Conservation (phyloP, 257 asterid species). For the Solanum commersonii region DNA sequence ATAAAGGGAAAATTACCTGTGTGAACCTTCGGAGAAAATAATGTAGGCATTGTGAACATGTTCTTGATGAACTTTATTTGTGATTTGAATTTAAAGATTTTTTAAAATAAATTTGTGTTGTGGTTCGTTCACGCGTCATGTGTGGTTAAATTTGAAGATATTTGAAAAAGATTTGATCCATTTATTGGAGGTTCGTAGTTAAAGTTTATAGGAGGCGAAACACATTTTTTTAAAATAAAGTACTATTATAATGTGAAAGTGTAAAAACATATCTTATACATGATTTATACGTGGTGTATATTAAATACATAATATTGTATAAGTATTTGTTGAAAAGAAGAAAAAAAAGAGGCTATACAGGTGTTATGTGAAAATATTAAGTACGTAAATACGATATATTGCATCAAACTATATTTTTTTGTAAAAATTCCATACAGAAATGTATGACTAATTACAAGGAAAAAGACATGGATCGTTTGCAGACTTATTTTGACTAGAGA, state of each 20-base stretch:
- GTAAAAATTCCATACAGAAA: too few species aligned
- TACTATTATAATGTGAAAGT: neutral
- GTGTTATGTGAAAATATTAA: too few species aligned
- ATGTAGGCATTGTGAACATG: too few species aligned
- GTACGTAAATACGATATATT: too few species aligned
- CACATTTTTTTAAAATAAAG: neutral
- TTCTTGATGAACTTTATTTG: too few species aligned
- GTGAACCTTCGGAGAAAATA: neutral
- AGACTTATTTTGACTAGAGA: too few species aligned
- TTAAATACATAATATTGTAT: neutral
- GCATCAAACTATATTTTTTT: neutral
- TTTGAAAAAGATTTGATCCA: neutral
- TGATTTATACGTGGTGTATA: neutral
- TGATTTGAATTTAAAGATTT: too few species aligned
- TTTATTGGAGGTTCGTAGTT: neutral
- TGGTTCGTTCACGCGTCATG: neutral
- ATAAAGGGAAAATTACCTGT: neutral
- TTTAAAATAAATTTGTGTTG: too few species aligned
- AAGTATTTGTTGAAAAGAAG: too few species aligned
- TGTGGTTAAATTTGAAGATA: neutral
- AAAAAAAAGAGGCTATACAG: too few species aligned
- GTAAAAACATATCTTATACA: neutral
- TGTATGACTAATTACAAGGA: neutral
- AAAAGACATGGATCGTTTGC: neutral
- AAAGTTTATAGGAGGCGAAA: too few species aligned